Conservation (phyloP, 164 flowering plant genomes). For the Nymphaea colorata region DNA sequence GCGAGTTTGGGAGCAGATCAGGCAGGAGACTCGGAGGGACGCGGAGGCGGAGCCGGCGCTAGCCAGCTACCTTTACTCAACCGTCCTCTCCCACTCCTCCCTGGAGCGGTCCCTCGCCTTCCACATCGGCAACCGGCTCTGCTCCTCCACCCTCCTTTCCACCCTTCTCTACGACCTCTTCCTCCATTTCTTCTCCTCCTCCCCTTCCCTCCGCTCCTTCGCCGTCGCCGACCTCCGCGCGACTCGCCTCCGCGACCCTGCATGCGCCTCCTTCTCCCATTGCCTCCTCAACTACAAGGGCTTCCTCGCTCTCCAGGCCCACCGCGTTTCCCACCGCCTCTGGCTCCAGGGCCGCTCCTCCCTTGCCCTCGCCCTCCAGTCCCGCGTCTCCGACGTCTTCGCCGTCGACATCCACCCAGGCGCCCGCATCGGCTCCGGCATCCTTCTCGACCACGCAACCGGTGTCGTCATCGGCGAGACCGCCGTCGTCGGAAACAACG, state of each 20-base stretch:
- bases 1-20: slow-evolving; percentile 56
- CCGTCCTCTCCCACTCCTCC: slow-evolving; percentile 73
- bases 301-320: slow-evolving; percentile 65
- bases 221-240: slow-evolving; percentile 78
- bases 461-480: slow-evolving; percentile 67
- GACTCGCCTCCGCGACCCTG: slow-evolving; percentile 66
- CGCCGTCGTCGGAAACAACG: slow-evolving; percentile 54
- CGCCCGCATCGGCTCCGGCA: slow-evolving; percentile 39
- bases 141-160: slow-evolving; percentile 76
- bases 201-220: slow-evolving; percentile 39
- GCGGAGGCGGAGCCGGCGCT: slow-evolving; percentile 78
- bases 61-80: slow-evolving; percentile 80
- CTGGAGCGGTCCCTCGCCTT: slow-evolving; percentile 53
- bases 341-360: slow-evolving; percentile 42
- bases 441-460: slow-evolving; percentile 55
- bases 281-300: slow-evolving; percentile 88
- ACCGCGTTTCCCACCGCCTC: slow-evolving; percentile 46
- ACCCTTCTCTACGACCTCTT: slow-evolving; percentile 79
- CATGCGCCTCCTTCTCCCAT: slow-evolving; percentile 72
- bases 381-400: slow-evolving; percentile 52
- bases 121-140: slow-evolving; percentile 75
- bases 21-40: slow-evolving; percentile 62
- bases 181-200: slow-evolving; percentile 50
- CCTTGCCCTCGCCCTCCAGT: slow-evolving; percentile 46
- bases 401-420: slow-evolving; percentile 59